Percentiles rank a stretch among this genome's conserved stretches.
Evolutionary conservation across 805 yeast species (phyloP).

Genomic region (Hanseniaspora valbyensis): DNA sequence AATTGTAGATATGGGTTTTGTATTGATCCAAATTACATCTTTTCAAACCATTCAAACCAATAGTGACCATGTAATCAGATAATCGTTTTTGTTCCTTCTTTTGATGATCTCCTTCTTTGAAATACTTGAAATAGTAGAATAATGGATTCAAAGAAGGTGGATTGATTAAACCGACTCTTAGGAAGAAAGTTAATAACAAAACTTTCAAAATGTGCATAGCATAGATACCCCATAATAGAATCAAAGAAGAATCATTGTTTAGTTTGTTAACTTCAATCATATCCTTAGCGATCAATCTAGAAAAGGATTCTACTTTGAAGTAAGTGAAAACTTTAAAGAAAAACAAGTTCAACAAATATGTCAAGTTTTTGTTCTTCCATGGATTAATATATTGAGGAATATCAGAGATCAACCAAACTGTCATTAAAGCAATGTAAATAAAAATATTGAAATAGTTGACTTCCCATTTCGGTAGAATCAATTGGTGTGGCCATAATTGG

Average conservation of each 20-base stretch:
- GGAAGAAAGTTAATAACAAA: conserved; percentile 40
- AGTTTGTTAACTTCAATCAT: conserved; percentile 37
- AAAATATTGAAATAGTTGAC: conserved; percentile 18
- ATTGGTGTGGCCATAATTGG: conserved; percentile 80
- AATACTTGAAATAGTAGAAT: conserved; percentile 22
- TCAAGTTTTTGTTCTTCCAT: conserved; percentile 80
- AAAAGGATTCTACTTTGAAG: conserved; percentile 34
- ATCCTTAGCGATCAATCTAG: conserved; percentile 36
- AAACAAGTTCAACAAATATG: conserved; percentile 25
- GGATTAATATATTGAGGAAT: conserved; percentile 82
- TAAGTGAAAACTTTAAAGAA: conserved; percentile 2
- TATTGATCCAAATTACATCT: conserved; percentile 60
- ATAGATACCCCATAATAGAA: conserved; percentile 28
- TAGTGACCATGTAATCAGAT: conserved; percentile 34
- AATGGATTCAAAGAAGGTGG: conserved; percentile 48
- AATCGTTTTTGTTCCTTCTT: conserved; percentile 26
- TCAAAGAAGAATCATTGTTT: conserved; percentile 60
- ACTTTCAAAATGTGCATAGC: conserved; percentile 50
- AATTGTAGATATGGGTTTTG: conserved; percentile 55
- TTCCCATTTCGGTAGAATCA: conserved; percentile 38
- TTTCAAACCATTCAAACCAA: conserved; percentile 95
- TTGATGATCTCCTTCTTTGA: conserved; percentile 29
- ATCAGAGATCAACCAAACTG: conserved; percentile 82
- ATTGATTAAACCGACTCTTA: conserved; percentile 66
- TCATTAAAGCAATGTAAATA: conserved; percentile 27